Conservation (phyloP, 1,139 yeast species). For the Dujonia santamariae region DNA sequence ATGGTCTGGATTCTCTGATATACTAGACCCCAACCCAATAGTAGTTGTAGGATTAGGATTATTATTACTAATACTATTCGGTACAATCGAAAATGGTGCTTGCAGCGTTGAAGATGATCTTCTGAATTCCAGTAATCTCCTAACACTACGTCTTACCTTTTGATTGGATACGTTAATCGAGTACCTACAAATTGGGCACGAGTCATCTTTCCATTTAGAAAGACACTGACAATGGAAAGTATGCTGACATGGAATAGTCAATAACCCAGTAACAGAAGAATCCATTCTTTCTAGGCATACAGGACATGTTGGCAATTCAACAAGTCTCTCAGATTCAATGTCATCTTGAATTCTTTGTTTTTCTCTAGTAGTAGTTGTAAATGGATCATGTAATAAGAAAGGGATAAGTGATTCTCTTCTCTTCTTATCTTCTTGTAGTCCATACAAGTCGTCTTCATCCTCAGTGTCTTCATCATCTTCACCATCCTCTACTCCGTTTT, state of each 20-base stretch:
- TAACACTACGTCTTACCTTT: conserved; percentile 30
- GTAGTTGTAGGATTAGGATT: background rate
- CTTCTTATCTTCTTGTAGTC: conserved; percentile 1
- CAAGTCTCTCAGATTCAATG: conserved; percentile 15
- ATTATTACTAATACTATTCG: background rate
- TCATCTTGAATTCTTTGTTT: conserved; percentile 4
- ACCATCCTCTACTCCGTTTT: background rate
- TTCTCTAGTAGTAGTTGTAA: conserved; percentile 33
- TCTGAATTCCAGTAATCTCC: conserved; percentile 32
- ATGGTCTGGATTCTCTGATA: conserved; percentile 19
- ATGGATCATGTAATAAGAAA: conserved; percentile 72
- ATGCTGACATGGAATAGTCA: conserved; percentile 91
- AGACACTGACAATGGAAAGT: conserved; percentile 90
- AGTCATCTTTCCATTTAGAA: conserved; percentile 85
- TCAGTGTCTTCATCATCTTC: conserved; percentile 12
- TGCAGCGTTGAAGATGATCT: conserved; percentile 8
- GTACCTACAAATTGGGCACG: conserved; percentile 90
- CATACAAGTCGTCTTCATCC: conserved; percentile 13
- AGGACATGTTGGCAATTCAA: conserved; percentile 89
- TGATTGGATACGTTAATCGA: conserved; percentile 48
- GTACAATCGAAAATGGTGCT: background rate
- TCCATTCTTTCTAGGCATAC: conserved; percentile 93
- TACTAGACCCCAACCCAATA: conserved; percentile 1
- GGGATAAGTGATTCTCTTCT: conserved; percentile 42
- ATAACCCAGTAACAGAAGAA: conserved; percentile 70